phyloP scores from a whole-genome alignment of 768 basidiomycete species.

The Tulasnella sp. region DNA sequence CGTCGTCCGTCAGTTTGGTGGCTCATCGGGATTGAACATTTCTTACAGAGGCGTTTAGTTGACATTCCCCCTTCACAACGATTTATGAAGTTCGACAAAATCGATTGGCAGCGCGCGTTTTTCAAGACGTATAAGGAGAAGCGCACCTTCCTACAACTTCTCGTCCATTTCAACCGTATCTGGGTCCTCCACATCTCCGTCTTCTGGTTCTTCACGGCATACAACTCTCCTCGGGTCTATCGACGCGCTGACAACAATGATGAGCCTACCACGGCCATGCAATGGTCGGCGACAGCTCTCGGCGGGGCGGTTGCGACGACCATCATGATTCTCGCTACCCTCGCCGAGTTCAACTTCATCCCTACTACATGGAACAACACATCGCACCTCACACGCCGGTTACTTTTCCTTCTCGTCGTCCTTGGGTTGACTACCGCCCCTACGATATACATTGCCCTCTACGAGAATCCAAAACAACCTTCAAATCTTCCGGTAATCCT shows the following conservation, averaged over 20 bases:
- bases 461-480: slow-evolving; percentile 46
- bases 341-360: slow-evolving; percentile 94
- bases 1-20: neutral
- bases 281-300: slow-evolving; percentile 87
- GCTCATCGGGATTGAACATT: neutral
- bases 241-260: slow-evolving; percentile 10
- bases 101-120: slow-evolving; percentile 93
- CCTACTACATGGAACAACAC: slow-evolving; percentile 99
- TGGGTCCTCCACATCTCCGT: slow-evolving; percentile 95
- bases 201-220: slow-evolving; percentile 94
- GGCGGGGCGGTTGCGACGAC: slow-evolving; percentile 92
- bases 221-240: slow-evolving; percentile 84
- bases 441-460: slow-evolving; percentile 87
- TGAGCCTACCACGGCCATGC: slow-evolving; percentile 49
- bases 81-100: slow-evolving; percentile 93
- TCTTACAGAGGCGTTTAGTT: slow-evolving; percentile 64
- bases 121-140: slow-evolving; percentile 99
- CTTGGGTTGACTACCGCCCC: slow-evolving; percentile 86
- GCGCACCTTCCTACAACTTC: slow-evolving; percentile 88
- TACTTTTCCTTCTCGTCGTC: slow-evolving; percentile 80
- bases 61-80: slow-evolving; percentile 84
- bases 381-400: slow-evolving; percentile 83
- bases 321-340: slow-evolving; percentile 92
- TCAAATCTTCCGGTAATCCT: slow-evolving; percentile 75
- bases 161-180: slow-evolving; percentile 99